Evolutionary conservation across 208 protist species (phyloP).

Genomic region (Trypanosoma brucei): DNA sequence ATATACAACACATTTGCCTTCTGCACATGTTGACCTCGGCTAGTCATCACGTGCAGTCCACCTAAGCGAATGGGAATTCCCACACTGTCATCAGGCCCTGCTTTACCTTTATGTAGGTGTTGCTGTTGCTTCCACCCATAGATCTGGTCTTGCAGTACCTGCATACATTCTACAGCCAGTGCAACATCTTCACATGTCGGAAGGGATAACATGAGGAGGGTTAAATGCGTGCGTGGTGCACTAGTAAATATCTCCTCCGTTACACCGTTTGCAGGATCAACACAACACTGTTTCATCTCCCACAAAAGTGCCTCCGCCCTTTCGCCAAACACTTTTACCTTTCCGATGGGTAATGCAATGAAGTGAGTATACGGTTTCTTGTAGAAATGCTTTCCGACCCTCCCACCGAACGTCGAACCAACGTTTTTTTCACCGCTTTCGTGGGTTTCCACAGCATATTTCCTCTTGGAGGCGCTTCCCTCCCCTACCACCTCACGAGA

Average conservation of each 20-base stretch:
- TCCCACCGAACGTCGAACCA: not conserved
- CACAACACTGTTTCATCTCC: slow-evolving; percentile 24
- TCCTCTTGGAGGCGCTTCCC: not conserved
- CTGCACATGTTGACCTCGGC: slow-evolving; percentile 24
- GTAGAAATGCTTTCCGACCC: not conserved
- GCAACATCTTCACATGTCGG: slow-evolving; percentile 35
- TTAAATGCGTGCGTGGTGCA: slow-evolving; percentile 57
- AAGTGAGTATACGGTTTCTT: slow-evolving; percentile 75
- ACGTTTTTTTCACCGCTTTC: not conserved
- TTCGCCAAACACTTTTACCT: slow-evolving; percentile 25
- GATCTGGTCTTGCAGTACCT: slow-evolving; percentile 19
- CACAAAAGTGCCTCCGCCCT: slow-evolving; percentile 26
- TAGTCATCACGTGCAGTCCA: slow-evolving; percentile 52
- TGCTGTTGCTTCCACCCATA: slow-evolving; percentile 3
- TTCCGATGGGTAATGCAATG: slow-evolving; percentile 67
- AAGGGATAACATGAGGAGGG: slow-evolving; percentile 67
- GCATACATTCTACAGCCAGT: slow-evolving; percentile 38
- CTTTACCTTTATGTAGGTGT: not conserved
- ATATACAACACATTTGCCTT: slow-evolving; percentile 72
- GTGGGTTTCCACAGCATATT: not conserved
- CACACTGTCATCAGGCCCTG: not conserved
- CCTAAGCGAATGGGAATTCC: slow-evolving; percentile 24
- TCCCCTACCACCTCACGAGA: too few species aligned
- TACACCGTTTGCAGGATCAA: slow-evolving; percentile 4
- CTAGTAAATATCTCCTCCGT: slow-evolving; percentile 44